A percentile compares a stretch with the other conserved stretches of the same genome.
Conservation (phyloP, 306 rosid species). For the Dryas drummondii region DNA sequence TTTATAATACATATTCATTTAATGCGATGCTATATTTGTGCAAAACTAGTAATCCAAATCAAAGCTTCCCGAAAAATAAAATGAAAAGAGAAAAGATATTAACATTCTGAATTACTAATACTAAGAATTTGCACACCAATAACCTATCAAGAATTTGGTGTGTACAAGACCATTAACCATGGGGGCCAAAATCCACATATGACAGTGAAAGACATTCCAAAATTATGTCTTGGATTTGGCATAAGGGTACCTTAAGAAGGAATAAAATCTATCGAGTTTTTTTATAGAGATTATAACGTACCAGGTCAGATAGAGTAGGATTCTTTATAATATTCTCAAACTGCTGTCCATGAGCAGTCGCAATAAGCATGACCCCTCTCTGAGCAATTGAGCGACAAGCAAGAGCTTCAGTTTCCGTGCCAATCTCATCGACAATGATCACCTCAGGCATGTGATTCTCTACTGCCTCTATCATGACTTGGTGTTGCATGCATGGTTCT, state of each 20-base stretch:
- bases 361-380: constrained; percentile 75
- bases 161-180: not conserved
- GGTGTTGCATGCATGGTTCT: constrained; percentile 65
- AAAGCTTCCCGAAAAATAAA: not conserved
- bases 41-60: not conserved
- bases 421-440: constrained; percentile 72
- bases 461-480: constrained; percentile 74
- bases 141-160: not conserved
- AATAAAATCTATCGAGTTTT: not conserved
- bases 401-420: constrained; percentile 65
- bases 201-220: not conserved
- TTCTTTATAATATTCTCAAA: constrained; percentile 63
- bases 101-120: not conserved
- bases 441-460: constrained; percentile 82
- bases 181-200: not conserved
- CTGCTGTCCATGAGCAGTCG: constrained; percentile 65
- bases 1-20: not conserved
- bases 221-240: constrained; percentile 13
- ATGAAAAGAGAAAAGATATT: not conserved
- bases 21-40: not conserved
- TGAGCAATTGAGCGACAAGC: constrained; percentile 69
- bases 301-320: constrained; percentile 63
- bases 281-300: constrained; percentile 39
- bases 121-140: not conserved
- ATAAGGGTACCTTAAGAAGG: constrained; percentile 2